Conservation (phyloP, 2,329 filamentous ascomycete genomes). For the Epichloe scottii region DNA sequence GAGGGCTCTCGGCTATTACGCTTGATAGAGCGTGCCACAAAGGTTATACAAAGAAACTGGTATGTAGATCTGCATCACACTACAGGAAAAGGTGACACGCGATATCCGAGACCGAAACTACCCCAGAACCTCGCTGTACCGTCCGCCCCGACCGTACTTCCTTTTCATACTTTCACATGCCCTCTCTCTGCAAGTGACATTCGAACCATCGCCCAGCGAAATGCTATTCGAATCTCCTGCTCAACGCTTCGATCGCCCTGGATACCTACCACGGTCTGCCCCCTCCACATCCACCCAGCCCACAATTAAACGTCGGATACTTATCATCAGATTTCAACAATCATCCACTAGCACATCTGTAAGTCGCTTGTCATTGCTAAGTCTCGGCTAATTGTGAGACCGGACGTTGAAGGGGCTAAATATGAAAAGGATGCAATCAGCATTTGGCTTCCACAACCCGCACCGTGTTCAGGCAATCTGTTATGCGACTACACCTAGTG, state of each 20-base stretch:
- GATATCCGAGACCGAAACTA: slow-evolving; percentile 61
- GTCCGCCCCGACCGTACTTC: slow-evolving; percentile 82
- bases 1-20: slow-evolving; percentile 79
- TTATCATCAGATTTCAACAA: slow-evolving; percentile 99
- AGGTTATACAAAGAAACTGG: slow-evolving; percentile 68
- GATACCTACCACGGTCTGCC: slow-evolving; percentile 69
- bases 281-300: slow-evolving; percentile 72
- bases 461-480: slow-evolving; percentile 72
- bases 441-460: slow-evolving; percentile 80
- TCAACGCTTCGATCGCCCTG: slow-evolving; percentile 79
- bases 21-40: slow-evolving; percentile 73
- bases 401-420: background rate
- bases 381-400: background rate
- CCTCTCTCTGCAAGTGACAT: slow-evolving; percentile 86
- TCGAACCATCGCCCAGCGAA: slow-evolving; percentile 86
- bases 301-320: slow-evolving; percentile 84
- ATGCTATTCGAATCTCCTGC: slow-evolving; percentile 83
- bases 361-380: slow-evolving; percentile 17
- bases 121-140: slow-evolving; percentile 65
- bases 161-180: slow-evolving; percentile 96
- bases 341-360: slow-evolving; percentile 84
- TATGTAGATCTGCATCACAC: slow-evolving; percentile 70
- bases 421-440: slow-evolving; percentile 70
- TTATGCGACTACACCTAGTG: slow-evolving; percentile 88
- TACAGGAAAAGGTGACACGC: slow-evolving; percentile 36